Conservation (phyloP, 176 grass and related monocot genomes). For the Eragrostis nindensis region DNA sequence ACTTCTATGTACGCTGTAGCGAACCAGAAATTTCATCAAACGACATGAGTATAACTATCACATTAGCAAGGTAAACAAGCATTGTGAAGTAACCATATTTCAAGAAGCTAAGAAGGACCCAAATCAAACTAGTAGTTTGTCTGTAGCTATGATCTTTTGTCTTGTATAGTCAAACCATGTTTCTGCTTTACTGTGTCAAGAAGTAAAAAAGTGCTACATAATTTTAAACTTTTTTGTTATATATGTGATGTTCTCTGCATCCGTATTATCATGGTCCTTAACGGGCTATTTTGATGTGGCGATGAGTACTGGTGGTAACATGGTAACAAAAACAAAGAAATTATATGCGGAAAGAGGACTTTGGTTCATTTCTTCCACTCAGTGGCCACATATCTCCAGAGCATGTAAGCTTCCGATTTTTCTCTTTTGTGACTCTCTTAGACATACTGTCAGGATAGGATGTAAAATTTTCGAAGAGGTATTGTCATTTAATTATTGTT, state of each 20-base stretch:
- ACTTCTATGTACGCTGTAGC: constrained; percentile 51
- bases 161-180: neutral
- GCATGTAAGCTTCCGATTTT: neutral
- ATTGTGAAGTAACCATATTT: neutral
- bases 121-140: constrained; percentile 2
- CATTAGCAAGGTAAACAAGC: constrained; percentile 46
- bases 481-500: neutral
- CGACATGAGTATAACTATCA: constrained; percentile 37
- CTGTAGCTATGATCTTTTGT: neutral
- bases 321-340: neutral
- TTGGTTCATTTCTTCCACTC: no score
- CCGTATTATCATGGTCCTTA: no score
- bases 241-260: neutral
- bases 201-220: neutral
- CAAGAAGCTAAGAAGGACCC: neutral
- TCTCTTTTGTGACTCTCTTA: neutral
- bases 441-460: neutral
- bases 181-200: constrained; percentile 11
- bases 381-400: no score
- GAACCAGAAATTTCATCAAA: constrained; percentile 40
- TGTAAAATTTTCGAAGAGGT: neutral
- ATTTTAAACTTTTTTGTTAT: neutral
- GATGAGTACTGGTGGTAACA: neutral
- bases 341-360: no score
- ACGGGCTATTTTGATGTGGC: no score